phyloP scores from a whole-genome alignment of 2,329 filamentous ascomycete genomes.

The Botrytis fragariae region DNA sequence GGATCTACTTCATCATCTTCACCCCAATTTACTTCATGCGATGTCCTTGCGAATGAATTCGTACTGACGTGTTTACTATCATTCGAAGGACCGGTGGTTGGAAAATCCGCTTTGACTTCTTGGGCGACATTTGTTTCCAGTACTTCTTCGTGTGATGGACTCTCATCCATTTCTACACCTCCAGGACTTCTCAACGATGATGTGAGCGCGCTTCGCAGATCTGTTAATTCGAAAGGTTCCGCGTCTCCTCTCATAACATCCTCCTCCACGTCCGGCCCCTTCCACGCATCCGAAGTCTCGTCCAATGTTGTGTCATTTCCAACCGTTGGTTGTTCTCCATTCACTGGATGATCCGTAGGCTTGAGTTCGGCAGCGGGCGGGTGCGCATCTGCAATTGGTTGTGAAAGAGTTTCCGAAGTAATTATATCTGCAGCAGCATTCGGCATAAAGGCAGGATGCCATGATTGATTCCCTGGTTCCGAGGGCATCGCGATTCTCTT shows the following conservation, averaged over 20 bases:
- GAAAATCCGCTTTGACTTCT: constrained; percentile 28
- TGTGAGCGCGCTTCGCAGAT: constrained; percentile 32
- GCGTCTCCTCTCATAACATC: constrained; percentile 19
- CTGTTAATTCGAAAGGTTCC: constrained; percentile 28
- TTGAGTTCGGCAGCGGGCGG: background rate
- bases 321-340: background rate
- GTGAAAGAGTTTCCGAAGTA: constrained; percentile 19
- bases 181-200: constrained; percentile 33
- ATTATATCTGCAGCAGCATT: constrained; percentile 39
- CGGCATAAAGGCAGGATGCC: constrained; percentile 54
- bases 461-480: constrained; percentile 45
- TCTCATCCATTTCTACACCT: constrained; percentile 34
- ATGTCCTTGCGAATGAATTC: constrained; percentile 62
- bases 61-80: constrained; percentile 57
- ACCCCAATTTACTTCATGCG: constrained; percentile 59
- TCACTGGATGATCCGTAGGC: background rate
- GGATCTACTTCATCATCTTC: constrained; percentile 52
- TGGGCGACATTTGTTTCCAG: constrained; percentile 20
- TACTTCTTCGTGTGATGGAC: constrained; percentile 25
- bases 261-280: background rate
- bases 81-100: constrained; percentile 34
- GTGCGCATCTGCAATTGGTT: constrained; percentile 14
- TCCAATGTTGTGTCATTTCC: constrained; percentile 7
- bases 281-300: background rate
- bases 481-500: constrained; percentile 42